Conservation (phyloP, 2,329 filamentous ascomycete genomes). For the Sclerotinia borealis region DNA sequence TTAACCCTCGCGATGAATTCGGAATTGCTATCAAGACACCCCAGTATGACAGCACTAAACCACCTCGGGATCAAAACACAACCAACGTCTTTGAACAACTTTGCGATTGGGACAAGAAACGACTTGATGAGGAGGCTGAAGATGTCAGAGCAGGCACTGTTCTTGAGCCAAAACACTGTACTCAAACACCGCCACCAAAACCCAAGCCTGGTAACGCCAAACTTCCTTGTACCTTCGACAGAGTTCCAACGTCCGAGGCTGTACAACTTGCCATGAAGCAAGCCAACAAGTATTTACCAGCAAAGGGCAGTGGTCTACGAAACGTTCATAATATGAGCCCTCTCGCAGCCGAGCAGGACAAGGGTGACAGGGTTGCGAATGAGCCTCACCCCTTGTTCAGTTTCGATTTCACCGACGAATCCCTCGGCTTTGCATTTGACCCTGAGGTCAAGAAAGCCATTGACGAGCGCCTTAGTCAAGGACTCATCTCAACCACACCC, state of each 20-base stretch:
- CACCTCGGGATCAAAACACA: background rate
- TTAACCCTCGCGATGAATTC: background rate
- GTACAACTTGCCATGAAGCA: constrained; percentile 4
- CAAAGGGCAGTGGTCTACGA: constrained; percentile 13
- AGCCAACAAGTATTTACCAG: constrained; percentile 13
- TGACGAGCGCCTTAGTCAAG: background rate
- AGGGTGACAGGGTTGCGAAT: background rate
- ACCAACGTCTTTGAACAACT: background rate
- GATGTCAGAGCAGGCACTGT: background rate
- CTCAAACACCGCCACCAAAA: constrained; percentile 12
- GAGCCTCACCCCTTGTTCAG: background rate
- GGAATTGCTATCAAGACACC: background rate
- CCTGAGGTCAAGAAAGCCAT: background rate
- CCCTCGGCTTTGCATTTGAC: background rate
- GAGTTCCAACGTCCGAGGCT: background rate
- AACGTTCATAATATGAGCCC: constrained; percentile 16
- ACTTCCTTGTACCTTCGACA: constrained; percentile 7
- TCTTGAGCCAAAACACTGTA: constrained; percentile 14
- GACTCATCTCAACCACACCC: constrained; percentile 1
- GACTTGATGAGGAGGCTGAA: background rate
- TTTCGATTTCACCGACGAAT: background rate
- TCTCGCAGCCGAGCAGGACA: constrained; percentile 8
- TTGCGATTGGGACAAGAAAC: background rate
- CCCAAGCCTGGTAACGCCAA: constrained; percentile 15
- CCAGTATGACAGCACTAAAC: background rate